Base-by-base conservation (phyloP, 1,139 yeast species). In the Saccharomyces hybrid region DNA sequence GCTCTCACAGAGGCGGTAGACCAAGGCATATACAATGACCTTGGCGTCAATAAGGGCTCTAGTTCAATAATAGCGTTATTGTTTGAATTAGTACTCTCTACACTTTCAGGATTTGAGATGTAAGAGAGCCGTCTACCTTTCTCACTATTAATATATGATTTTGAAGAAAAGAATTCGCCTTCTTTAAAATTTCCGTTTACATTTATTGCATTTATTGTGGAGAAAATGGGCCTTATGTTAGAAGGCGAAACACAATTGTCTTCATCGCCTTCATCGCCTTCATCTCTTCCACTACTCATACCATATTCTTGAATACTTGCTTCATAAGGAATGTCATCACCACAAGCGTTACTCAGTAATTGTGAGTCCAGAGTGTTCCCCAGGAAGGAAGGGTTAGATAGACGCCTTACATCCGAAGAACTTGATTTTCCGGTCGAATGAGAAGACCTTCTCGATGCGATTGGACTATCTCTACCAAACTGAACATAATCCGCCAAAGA, bases 401-500 rank as follows among this genome's bases (percentile, higher is more conserved):
- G 3, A 11, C 53, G 54, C 32, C 56, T 53, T 14, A 38, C 47
- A 11, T 59, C 65, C 23, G 62, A 56, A 6, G 57, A 46, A 46
- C 58, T 57, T 13, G 60, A 49, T 11, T 51, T 52, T 32, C 57
- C 52, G 27, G 51, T 51, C 4, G 42, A 34, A 19, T 51, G 52
- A 1, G 61, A 58, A 6, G 53, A 50, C 27, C 57, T 57, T 46
- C 61, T 54, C 19, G 61, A 55, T n/a, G 65, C 58, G 25, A 60
- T 53, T 3, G 68, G 68, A 41, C 68, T 64, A 25, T 61, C 62
- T 53, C 55, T 64, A 25, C 57, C 55, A 2, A 64, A 58, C 14
- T 52, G 50, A 11, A 49, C 52, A 46, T 54, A 56, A 5, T 61
- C 61, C 9, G 56, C 47, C 13, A 58, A 48, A 1, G 62, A 57